Conservation (phyloP, 768 basidiomycete genomes). For the Agaricus blazei region DNA sequence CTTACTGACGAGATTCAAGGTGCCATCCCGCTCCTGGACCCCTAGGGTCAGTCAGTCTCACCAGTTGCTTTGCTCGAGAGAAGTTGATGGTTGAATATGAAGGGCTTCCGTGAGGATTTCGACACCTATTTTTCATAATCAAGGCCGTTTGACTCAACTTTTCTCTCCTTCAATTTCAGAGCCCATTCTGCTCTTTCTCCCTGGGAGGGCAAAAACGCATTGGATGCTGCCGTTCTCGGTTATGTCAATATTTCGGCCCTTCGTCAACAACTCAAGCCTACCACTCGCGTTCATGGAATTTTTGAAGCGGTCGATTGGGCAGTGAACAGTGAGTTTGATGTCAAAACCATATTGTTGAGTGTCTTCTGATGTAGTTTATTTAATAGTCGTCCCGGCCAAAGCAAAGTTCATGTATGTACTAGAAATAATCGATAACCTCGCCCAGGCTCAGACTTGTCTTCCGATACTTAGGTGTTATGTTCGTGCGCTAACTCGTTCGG, state of each 20-base stretch:
- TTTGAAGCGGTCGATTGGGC: conserved; percentile 75
- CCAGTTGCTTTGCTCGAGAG: conserved; percentile 60
- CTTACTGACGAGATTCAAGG: conserved; percentile 32
- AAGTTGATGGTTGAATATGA: conserved; percentile 57
- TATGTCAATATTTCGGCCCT: conserved; percentile 77
- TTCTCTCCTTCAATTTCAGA: conserved; percentile 24
- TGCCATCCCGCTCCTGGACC: conserved; percentile 82
- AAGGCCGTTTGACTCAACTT: neutral
- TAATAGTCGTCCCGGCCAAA: conserved; percentile 79
- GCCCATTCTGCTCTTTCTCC: conserved; percentile 77
- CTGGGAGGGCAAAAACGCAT: conserved; percentile 80
- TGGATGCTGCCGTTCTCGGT: conserved; percentile 84
- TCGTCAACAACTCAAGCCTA: conserved; percentile 77
- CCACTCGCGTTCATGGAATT: conserved; percentile 75
- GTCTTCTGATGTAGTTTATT: neutral
- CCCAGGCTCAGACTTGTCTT: too few species aligned
- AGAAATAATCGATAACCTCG: neutral
- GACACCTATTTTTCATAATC: neutral
- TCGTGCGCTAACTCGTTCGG: conserved; percentile 62
- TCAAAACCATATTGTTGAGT: too few species aligned
- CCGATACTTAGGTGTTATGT: conserved; percentile 52
- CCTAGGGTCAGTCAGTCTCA: conserved; percentile 59
- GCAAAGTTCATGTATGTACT: conserved; percentile 57
- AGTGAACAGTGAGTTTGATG: conserved; percentile 49
- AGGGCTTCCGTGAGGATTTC: conserved; percentile 59